Percentiles rank a stretch among this genome's conserved stretches.
Evolutionary conservation across 2,329 filamentous ascomycete species (phyloP).

Genomic region (Diplodia scrobiculata): DNA sequence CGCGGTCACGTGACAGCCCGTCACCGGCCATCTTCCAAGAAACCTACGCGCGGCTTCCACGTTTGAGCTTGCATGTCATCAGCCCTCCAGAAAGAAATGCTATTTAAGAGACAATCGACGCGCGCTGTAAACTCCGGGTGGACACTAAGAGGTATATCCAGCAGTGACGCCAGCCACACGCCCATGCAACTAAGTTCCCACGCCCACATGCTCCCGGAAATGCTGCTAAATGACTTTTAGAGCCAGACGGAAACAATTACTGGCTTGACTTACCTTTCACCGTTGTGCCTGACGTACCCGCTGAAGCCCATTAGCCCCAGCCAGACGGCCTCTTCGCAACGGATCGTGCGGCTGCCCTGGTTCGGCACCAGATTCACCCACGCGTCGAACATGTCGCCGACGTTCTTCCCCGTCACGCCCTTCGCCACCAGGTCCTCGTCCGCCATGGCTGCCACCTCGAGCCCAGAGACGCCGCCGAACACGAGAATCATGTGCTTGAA

Average conservation of each 20-base stretch:
- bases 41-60: neutral
- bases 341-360: conserved; percentile 78
- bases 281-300: conserved; percentile 39
- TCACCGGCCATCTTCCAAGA: neutral
- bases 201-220: neutral
- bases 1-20: neutral
- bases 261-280: neutral
- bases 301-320: conserved; percentile 70
- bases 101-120: neutral
- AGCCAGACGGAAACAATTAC: neutral
- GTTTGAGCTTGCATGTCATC: neutral
- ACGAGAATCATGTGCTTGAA: conserved; percentile 76
- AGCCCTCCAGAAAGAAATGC: neutral
- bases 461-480: conserved; percentile 77
- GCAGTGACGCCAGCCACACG: conserved; percentile 10
- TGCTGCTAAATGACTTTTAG: neutral
- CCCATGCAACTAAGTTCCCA: neutral
- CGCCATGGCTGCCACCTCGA: conserved; percentile 72
- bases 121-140: neutral
- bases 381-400: conserved; percentile 74
- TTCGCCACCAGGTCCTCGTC: conserved; percentile 62
- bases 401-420: conserved; percentile 65
- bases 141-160: conserved; percentile 12
- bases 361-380: conserved; percentile 81
- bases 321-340: conserved; percentile 81